Percentiles rank a stretch among this genome's conserved stretches.
phyloP scores from a whole-genome alignment of 257 asterid species.

The Nicotiana attenuata region DNA sequence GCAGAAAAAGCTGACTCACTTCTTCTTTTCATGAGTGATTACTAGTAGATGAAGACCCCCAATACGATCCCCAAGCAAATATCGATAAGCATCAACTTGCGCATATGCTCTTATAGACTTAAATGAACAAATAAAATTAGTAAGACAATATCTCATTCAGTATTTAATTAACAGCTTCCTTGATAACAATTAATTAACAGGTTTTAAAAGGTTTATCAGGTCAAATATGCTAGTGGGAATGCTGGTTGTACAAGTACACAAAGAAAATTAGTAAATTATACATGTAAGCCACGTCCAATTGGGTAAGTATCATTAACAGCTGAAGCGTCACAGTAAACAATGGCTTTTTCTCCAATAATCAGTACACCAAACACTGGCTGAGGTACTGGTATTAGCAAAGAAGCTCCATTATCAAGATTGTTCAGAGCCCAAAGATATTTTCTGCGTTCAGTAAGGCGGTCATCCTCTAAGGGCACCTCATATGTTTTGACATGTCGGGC shows the following conservation, averaged over 20 bases:
- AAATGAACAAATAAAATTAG: conserved; percentile 21
- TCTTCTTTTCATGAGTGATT: conserved; percentile 83
- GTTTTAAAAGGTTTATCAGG: not conserved
- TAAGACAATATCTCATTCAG: conserved; percentile 2
- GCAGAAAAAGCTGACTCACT: conserved; percentile 42
- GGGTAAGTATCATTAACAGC: conserved; percentile 67
- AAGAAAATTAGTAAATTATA: conserved; percentile 14
- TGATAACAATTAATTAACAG: not conserved
- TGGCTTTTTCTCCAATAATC: conserved; percentile 88
- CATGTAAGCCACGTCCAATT: conserved; percentile 52
- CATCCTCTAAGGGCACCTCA: conserved; percentile 78
- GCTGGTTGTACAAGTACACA: conserved; percentile 9
- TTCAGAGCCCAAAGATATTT: conserved; percentile 54
- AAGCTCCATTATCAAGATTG: conserved; percentile 93
- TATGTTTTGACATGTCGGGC: conserved; percentile 90
- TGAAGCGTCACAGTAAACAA: conserved; percentile 80
- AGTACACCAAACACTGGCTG: conserved; percentile 91
- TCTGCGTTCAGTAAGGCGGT: conserved; percentile 78
- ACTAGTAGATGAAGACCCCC: conserved; percentile 81
- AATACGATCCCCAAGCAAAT: conserved; percentile 79
- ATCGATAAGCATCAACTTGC: conserved; percentile 85
- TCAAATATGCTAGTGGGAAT: conserved; percentile 4
- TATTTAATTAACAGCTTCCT: not conserved
- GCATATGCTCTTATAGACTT: conserved; percentile 81
- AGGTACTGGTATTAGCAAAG: conserved; percentile 83